Percentiles rank a stretch among this genome's conserved stretches.
These are phyloP conservation scores for Botrytis byssoidea DNA, from an alignment of 2,329 filamentous ascomycete genomes.

Conservation along the genomic window DNA sequence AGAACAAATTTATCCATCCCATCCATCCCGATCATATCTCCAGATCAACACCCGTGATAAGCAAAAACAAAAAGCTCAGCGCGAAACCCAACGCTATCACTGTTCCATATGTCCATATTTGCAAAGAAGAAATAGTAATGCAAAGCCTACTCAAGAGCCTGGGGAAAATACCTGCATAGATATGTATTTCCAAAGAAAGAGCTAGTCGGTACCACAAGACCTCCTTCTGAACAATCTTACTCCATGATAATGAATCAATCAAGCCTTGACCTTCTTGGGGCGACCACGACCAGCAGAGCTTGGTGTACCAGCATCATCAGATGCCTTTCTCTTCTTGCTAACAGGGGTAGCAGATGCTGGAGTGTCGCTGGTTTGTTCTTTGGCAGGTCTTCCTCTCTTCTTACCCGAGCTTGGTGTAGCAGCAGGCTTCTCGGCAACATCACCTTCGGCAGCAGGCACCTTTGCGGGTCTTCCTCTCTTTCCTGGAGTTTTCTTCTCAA, in stretches of 20 bases:
- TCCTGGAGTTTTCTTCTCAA: slow-evolving; percentile 1
- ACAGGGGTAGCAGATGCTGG: slow-evolving; percentile 9
- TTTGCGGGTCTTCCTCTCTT: slow-evolving; percentile 20
- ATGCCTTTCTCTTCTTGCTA: slow-evolving; percentile 21
- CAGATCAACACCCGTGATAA: not conserved
- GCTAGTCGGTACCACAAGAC: not conserved
- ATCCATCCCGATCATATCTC: slow-evolving; percentile 2
- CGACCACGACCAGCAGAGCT: slow-evolving; percentile 15
- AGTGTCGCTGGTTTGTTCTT: not conserved
- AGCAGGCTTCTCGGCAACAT: not conserved
- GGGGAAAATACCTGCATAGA: not conserved
- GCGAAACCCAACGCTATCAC: not conserved
- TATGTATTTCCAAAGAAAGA: not conserved
- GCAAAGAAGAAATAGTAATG: not conserved
- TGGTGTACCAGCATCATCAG: slow-evolving; percentile 14
- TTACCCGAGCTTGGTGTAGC: slow-evolving; percentile 13
- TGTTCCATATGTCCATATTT: not conserved
- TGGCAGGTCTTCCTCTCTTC: slow-evolving; percentile 18
- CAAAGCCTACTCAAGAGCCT: not conserved
- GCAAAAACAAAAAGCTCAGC: not conserved
- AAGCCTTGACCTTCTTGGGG: slow-evolving; percentile 19
- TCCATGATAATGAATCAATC: not conserved
- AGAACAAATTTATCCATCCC: not conserved
- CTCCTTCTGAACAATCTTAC: not conserved
- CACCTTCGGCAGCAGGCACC: not conserved